Evolutionary conservation across 306 rosid species (phyloP).

Genomic region (Quercus wislizeni): DNA sequence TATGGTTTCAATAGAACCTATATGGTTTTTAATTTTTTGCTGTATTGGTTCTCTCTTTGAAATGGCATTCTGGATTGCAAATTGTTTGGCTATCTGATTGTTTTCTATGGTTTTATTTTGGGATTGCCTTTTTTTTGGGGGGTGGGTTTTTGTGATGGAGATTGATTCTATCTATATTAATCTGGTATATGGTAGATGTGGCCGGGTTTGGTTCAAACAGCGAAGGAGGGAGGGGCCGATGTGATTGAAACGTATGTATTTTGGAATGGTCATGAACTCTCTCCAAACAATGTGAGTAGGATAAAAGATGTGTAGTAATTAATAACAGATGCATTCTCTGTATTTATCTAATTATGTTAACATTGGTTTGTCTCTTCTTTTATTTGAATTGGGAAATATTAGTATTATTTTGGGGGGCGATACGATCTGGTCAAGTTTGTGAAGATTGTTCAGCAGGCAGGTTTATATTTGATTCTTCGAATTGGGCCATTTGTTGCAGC

Average conservation of each 20-base stretch:
- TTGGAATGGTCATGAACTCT: constrained; percentile 95
- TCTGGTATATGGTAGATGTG: constrained; percentile 65
- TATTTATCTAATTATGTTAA: not conserved
- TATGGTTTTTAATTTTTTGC: not conserved
- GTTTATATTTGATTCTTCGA: constrained; percentile 51
- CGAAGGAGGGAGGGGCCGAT: constrained; percentile 84
- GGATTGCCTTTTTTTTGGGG: not conserved
- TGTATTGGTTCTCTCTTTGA: not conserved
- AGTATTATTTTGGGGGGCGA: constrained; percentile 56
- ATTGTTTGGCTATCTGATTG: not conserved
- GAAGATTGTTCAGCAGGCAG: constrained; percentile 47
- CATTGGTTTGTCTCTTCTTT: not conserved
- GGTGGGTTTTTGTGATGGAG: constrained; percentile 7
- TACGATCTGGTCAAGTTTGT: constrained; percentile 58
- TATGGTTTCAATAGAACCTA: not conserved
- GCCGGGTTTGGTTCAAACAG: constrained; percentile 82
- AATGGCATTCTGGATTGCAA: not conserved
- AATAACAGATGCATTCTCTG: not conserved
- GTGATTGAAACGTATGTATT: constrained; percentile 90
- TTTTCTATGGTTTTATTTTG: not conserved
- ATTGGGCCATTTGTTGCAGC: constrained; percentile 61
- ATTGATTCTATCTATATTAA: constrained; percentile 1
- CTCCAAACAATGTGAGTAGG: constrained; percentile 75
- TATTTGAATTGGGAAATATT: not conserved
- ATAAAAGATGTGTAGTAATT: not conserved